phyloP scores from a whole-genome alignment of 768 basidiomycete species.

The Grammothele lineata region DNA sequence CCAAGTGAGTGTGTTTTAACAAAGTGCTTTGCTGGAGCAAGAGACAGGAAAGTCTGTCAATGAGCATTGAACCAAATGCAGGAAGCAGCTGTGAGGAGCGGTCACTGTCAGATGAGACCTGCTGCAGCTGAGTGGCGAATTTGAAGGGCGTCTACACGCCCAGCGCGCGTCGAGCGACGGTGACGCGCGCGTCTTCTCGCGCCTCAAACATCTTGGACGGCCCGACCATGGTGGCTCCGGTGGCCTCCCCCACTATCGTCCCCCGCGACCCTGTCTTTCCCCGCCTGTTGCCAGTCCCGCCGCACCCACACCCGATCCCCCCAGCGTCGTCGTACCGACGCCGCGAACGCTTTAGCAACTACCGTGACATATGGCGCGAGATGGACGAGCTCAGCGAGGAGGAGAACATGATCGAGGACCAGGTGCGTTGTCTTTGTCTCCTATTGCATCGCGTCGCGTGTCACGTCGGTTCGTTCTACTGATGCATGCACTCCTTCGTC shows the following conservation, averaged over 20 bases:
- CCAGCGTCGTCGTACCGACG: conserved; percentile 42
- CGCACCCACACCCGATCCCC: conserved; percentile 62
- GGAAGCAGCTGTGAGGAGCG: no score
- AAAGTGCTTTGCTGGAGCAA: no score
- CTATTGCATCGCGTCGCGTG: background rate
- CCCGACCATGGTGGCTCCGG: conserved; percentile 35
- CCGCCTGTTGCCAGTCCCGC: conserved; percentile 58
- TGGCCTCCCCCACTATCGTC: conserved; percentile 69
- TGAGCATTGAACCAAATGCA: no score
- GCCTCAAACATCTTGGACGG: no score
- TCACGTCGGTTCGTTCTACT: conserved; percentile 2
- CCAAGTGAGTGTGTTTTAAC: no score
- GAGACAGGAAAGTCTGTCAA: no score
- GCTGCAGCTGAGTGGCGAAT: no score
- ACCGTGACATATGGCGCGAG: conserved; percentile 68
- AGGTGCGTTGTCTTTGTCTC: conserved; percentile 43
- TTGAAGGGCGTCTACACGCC: no score
- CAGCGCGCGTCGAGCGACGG: no score
- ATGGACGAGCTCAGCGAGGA: conserved; percentile 85
- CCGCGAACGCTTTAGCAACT: conserved; percentile 54
- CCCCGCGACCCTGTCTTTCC: conserved; percentile 63
- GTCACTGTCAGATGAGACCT: no score
- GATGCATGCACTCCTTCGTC: background rate
- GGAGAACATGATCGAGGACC: conserved; percentile 75
- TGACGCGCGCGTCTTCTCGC: no score